Conservation (phyloP, 768 basidiomycete genomes). For the Chalciporus piperatus region DNA sequence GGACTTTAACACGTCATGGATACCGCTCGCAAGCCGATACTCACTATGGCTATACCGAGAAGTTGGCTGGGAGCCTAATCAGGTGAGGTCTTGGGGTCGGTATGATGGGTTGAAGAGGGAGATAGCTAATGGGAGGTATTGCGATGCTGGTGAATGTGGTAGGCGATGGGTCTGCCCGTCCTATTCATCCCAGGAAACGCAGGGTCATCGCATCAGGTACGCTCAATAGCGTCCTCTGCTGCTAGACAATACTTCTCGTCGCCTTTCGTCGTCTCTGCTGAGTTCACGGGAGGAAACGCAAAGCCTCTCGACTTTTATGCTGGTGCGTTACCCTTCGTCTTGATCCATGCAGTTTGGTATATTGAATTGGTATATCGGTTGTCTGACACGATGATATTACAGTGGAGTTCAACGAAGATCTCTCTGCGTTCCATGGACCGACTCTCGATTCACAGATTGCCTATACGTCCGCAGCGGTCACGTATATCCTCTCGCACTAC, state of each 20-base stretch:
- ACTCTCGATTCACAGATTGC: slow-evolving; percentile 80
- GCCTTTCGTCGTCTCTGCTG: slow-evolving; percentile 52
- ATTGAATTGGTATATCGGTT: not conserved
- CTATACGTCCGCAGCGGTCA: slow-evolving; percentile 69
- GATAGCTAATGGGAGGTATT: slow-evolving; percentile 3
- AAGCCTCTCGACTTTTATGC: slow-evolving; percentile 84
- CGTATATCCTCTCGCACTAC: slow-evolving; percentile 79
- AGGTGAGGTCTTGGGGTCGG: slow-evolving; percentile 39
- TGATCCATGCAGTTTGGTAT: not conserved
- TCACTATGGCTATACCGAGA: slow-evolving; percentile 92
- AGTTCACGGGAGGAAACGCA: slow-evolving; percentile 44
- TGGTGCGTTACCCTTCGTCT: slow-evolving; percentile 42
- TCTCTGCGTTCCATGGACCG: slow-evolving; percentile 91
- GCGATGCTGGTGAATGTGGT: slow-evolving; percentile 4
- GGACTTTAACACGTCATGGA: slow-evolving; percentile 65
- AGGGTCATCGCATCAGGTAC: slow-evolving; percentile 89
- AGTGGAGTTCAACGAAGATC: slow-evolving; percentile 96
- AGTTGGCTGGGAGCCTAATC: slow-evolving; percentile 69
- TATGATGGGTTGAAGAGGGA: slow-evolving; percentile 2
- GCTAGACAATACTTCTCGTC: slow-evolving; percentile 71
- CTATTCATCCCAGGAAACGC: slow-evolving; percentile 98
- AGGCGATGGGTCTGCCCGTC: slow-evolving; percentile 68
- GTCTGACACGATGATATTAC: not conserved
- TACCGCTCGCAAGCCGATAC: slow-evolving; percentile 70
- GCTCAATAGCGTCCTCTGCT: slow-evolving; percentile 93